These are phyloP conservation scores for Mimosa bimucronata DNA, from an alignment of 306 rosid species.

Conservation along the genomic window DNA sequence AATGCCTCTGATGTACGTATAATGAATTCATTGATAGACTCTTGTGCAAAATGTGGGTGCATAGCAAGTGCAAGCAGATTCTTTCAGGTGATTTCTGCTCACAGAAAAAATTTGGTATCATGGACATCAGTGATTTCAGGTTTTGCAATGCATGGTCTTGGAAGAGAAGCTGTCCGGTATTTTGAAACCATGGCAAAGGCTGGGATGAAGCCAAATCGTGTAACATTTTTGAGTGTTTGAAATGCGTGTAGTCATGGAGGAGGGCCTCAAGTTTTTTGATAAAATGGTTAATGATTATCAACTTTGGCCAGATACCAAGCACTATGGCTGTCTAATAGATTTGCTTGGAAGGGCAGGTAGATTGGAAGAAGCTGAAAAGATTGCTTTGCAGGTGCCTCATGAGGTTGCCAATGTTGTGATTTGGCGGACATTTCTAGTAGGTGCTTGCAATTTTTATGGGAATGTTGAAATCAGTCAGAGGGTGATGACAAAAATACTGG, in stretches of 20 bases:
- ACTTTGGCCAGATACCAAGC: slow-evolving; percentile 61
- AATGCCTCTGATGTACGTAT: slow-evolving; percentile 57
- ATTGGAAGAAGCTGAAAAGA: slow-evolving; percentile 69
- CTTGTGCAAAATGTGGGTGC: slow-evolving; percentile 81
- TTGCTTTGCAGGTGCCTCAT: slow-evolving; percentile 61
- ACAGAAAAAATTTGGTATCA: slow-evolving; percentile 63
- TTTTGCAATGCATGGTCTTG: slow-evolving; percentile 73
- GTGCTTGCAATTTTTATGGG: slow-evolving; percentile 72
- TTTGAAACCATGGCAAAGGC: slow-evolving; percentile 61
- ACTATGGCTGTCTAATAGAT: slow-evolving; percentile 75
- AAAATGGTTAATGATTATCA: slow-evolving; percentile 58
- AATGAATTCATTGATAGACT: slow-evolving; percentile 63
- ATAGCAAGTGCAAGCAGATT: slow-evolving; percentile 54
- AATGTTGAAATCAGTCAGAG: slow-evolving; percentile 68
- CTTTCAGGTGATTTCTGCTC: slow-evolving; percentile 52
- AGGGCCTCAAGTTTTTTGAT: slow-evolving; percentile 62
- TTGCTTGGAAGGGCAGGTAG: slow-evolving; percentile 77
- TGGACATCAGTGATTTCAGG: slow-evolving; percentile 73
- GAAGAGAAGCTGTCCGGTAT: slow-evolving; percentile 57
- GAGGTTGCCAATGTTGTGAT: slow-evolving; percentile 63
- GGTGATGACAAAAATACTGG: slow-evolving; percentile 56
- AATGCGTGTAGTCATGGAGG: slow-evolving; percentile 79
- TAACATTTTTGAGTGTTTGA: slow-evolving; percentile 63
- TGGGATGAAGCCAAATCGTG: slow-evolving; percentile 63
- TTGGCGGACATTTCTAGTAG: slow-evolving; percentile 76